Evolutionary conservation across 257 asterid species (phyloP), one percentile per base, ranked within the genome.

Genomic region (Leonotis leonurus): DNA sequence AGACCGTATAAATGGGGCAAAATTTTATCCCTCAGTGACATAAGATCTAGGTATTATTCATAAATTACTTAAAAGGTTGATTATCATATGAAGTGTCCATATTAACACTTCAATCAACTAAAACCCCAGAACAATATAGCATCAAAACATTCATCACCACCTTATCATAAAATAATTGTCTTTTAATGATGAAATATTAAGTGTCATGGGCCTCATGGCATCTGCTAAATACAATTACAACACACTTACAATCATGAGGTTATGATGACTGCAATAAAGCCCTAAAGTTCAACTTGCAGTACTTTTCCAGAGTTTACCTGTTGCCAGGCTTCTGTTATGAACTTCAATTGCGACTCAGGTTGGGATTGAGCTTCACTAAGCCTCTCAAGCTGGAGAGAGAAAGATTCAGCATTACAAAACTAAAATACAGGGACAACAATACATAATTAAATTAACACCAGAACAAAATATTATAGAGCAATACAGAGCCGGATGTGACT

Each of bases 241-340:
- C n/a, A n/a, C n/a, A n/a, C n/a, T 35, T 54, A 55, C 9, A 60
- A 52, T 56, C 22, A 46, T 61, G 30, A 41, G 60, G 27, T n/a
- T 30, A 49, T 39, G 16, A n/a, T 39, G 30, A n/a, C 40, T 26
- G 21, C 41, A 33, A 35, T 52, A 39, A 53, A 67, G 27, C 55
- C 16, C 35, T 11, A 22, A 14, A 45, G 59, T 10, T 21, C 40
- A 52, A 65, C 57, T 8, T 56, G 25, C 25, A 49, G 45, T 33
- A 50, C 40, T 49, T 14, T 25, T 56, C 26, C 17, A 36, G 68
- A 50, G 33, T 54, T 72, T 73, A 89, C 97, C 97, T 93, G 99
- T 72, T 85, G 96, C 96, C 96, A 93, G 25, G 97, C 96, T 70
- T 93, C 99, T 32, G 80, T 60, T 62, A 93, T 79, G 72, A 93